Conservation (phyloP, 768 basidiomycete species). For the Tulasnella sp. region DNA sequence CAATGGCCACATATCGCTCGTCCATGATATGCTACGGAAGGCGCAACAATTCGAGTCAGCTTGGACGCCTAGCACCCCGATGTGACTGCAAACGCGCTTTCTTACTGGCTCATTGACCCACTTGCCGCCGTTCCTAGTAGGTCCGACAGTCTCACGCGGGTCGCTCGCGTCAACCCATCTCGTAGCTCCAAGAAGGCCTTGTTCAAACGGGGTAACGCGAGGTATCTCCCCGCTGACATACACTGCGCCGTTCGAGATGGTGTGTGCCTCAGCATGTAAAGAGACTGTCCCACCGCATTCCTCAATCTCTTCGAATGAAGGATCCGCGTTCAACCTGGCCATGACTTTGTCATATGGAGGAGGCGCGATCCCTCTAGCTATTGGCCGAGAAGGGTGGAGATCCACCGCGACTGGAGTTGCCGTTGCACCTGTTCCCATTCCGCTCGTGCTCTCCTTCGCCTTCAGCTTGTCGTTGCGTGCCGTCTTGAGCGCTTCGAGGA, state of each 20-base stretch:
- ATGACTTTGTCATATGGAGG: constrained; percentile 47
- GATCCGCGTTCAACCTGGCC: constrained; percentile 53
- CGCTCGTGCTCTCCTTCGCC: background rate
- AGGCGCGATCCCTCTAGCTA: constrained; percentile 62
- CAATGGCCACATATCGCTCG: constrained; percentile 65
- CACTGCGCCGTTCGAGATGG: constrained; percentile 48
- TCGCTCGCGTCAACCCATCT: constrained; percentile 37
- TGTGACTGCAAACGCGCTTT: background rate
- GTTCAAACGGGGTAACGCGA: constrained; percentile 53
- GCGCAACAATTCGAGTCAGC: background rate
- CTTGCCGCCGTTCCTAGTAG: constrained; percentile 18
- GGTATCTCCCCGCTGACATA: constrained; percentile 79
- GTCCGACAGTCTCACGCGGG: constrained; percentile 9
- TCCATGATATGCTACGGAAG: constrained; percentile 78
- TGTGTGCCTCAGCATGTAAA: constrained; percentile 41
- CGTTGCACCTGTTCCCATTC: constrained; percentile 15
- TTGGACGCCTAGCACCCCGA: too few species aligned
- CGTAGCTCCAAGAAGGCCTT: constrained; percentile 54
- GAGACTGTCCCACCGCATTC: constrained; percentile 44
- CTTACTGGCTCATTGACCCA: constrained; percentile 50
- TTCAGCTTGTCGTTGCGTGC: background rate
- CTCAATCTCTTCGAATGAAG: constrained; percentile 56
- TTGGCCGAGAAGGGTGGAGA: constrained; percentile 65
- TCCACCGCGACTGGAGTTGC: constrained; percentile 42
- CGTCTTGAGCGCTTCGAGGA: constrained; percentile 27